Base-by-base conservation (phyloP, 768 basidiomycete genomes). In the Trametopsis cervina region DNA sequence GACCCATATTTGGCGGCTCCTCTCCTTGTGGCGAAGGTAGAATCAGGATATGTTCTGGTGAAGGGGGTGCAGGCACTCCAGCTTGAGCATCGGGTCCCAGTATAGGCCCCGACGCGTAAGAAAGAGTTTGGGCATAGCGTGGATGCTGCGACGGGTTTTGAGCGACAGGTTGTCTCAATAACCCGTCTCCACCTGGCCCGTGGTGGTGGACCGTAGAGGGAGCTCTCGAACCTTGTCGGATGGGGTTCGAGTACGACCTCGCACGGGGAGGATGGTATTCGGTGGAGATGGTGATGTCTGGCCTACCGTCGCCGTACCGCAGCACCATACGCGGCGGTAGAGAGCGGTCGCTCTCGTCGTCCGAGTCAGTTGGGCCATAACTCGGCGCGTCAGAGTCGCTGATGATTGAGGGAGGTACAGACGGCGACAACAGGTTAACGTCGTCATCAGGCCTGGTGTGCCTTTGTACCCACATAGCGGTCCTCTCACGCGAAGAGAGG, bases 271-370 rank as follows among this genome's bases (percentile, higher is more conserved):
- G 15, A 20, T 25, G 25, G 40, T 38, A 17, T 56, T 50, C 43
- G 71, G 63, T 33, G n/a, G 77, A 74, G 57, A 86, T 81, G 27
- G 82, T 80, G 6, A 81, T 63, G 63, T 85, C 81, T 2, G 74
- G 73, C 33, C 80, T 62, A 2, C 86, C 84, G 58, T 84, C 79
- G 18, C 67, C 70, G 61, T 80, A 89, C 46, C 76, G 76, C 56
- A 88, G 65, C 50, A 87, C 65, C 82, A 89, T 85, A 57, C 75
- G 78, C 3, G 86, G 85, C 1, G 86, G 86, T 10, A 78, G 56
- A 0, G 74, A 75, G 50, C 66, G 67, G 13, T 61, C 54, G 53
- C 71, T 74, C 49, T 63, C 68, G 0, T 62, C 63, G 57, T 74
- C 73, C 3, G 74, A 73, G 4, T 65, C 69, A 46, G 47, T 57